Base-by-base conservation (phyloP, 2,329 filamentous ascomycete genomes). In the Pseudogymnoascus sp. region DNA sequence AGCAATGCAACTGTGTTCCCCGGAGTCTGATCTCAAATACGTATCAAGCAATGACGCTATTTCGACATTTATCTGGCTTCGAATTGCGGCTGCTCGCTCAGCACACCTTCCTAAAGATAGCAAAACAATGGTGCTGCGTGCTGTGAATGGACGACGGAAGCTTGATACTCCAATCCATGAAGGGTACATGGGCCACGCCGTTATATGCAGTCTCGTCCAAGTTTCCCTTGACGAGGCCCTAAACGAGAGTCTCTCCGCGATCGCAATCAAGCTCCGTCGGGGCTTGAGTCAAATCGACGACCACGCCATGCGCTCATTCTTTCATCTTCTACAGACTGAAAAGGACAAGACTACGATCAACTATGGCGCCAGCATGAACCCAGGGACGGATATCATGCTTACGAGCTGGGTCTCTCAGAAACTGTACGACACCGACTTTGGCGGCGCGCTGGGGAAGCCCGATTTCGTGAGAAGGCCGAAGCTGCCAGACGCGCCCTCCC, bases 311-410 rank as follows among this genome's bases (percentile, higher is more conserved):
- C 59, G 59, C 11, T 38, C 35, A 11, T 44, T 60, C 19, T 38
- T 44, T 9, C 21, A 38, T 26, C 11, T 60, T 17, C 35, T 60
- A 17, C 35, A 23, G 13, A 60, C 21, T 11, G 38, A 38, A 15
- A 44, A 60, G 31, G 59, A 60, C 19, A 60, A 60, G 33, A 60
- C 59, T 13, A 60, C 59, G 10, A 60, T 60, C 17, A 38, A 38
- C 33, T 60, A 60, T 5, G 59, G 59, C 15, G 59, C 59, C 7
- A 31, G n/a, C 15, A 44, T 38, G 35, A 60, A 60, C 7, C 11
- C 17, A 4, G 59, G 31, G 26, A 44, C 35, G n/a, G 59, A 60
- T 23, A 17, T 60, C 5, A 38, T 60, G 33, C 23, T 38, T 15
- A 19, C 59, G 13, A 38, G 35, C 38, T 60, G 59, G 59, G 59